phyloP scores from a whole-genome alignment of 352 stramenopile species.

The Pythium brachiatum region DNA sequence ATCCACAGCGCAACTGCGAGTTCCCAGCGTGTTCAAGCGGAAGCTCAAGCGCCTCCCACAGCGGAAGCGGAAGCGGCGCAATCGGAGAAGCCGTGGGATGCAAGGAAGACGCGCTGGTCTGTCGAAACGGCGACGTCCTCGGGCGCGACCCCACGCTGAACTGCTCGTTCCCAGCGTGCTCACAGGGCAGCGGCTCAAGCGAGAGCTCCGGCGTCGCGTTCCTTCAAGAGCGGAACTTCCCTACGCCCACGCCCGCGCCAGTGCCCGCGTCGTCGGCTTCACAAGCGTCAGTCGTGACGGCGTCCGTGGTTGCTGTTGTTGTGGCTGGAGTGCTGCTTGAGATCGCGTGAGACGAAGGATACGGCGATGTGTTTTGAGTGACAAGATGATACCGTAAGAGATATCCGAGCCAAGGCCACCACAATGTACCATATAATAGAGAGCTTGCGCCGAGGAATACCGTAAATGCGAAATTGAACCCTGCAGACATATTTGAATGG shows the following conservation, averaged over 20 bases:
- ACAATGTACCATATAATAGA: not conserved
- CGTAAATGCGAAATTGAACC: too few relatives aligned
- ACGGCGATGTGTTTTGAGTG: too few relatives aligned
- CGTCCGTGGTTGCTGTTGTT: not conserved
- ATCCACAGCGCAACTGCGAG: conserved; percentile 34
- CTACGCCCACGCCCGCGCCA: not conserved
- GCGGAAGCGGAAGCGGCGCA: too few relatives aligned
- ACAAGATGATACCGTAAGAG: too few relatives aligned
- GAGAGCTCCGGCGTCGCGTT: not conserved
- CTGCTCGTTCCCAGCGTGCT: not conserved
- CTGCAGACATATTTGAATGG: too few relatives aligned
- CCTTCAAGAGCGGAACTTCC: not conserved
- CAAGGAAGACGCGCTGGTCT: too few relatives aligned
- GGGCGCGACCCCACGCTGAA: too few relatives aligned
- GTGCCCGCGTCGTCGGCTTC: not conserved
- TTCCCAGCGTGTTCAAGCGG: conserved; percentile 22
- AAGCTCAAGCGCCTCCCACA: not conserved
- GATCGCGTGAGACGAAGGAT: not conserved
- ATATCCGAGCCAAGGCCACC: too few relatives aligned
- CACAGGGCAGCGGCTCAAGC: not conserved
- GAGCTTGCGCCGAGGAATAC: not conserved
- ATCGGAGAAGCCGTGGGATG: too few relatives aligned
- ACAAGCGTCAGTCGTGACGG: not conserved
- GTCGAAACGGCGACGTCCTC: too few relatives aligned
- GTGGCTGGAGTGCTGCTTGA: not conserved